Base-by-base conservation (phyloP, 2,329 filamentous ascomycete genomes). In the Colletotrichum costaricense region DNA sequence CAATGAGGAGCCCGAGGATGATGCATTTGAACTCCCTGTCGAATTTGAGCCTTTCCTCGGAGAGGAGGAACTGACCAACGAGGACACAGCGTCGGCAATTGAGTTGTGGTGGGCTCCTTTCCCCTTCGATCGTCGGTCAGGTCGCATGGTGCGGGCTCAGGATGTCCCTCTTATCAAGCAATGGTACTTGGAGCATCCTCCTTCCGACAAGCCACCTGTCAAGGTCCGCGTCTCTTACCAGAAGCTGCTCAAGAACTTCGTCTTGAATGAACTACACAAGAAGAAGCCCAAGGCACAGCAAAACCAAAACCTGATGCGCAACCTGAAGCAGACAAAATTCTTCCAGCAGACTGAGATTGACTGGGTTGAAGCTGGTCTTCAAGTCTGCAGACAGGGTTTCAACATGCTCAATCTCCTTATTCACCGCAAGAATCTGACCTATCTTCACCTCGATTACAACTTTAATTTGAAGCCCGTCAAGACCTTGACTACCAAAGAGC, bases 391-490 rank as follows among this genome's bases (percentile, higher is more conserved):
- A 63, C 97, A 99, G 82, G 97, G 97, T 68, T 99, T 98, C 88
- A 99, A 99, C 85, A 99, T 99, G 96, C 88, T 99, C 73, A 99
- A 99, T 79, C 88, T 99, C 66, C 87, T 99, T 77, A 99, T 99
- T 77, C 97, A 99, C 81, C 93, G 97, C 79, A 99, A 99, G 88
- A 99, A 99, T 82, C 86, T 99, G 78, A 99, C 97, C 0, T 99
- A 99, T 80, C 89, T 99, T 69, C 97, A 99, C 88, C 91, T 99
- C 68, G 97, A 99, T 81, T 99, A 98, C 87, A 99, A 99, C 84
- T 99, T 99, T 88, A 99, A 99, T 83, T 81, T 99, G 83, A 99
- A 99, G 87, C 97, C 97, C 3, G 97, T 99, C 82, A 99, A 99
- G 88, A 99, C 97, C 0, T 84, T 99, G 77, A 99, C 97, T 0